Percentiles rank a stretch among this genome's conserved stretches.
These are phyloP conservation scores for Lachnellula subtilissima DNA, from an alignment of 2,329 filamentous ascomycete species.

Conservation along the genomic window DNA sequence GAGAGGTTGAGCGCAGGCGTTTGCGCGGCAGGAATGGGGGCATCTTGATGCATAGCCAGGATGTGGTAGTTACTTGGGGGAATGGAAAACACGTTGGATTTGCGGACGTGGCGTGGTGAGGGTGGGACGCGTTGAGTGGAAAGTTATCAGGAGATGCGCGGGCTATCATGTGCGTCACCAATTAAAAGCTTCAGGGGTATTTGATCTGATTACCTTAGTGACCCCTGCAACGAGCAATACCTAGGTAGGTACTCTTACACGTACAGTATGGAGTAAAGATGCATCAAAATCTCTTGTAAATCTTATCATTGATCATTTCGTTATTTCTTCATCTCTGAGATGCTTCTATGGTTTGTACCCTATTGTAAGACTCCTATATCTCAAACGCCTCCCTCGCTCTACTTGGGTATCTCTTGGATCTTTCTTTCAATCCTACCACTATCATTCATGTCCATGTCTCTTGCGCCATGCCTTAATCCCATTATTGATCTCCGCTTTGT, in stretches of 20 bases:
- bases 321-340: neutral
- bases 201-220: neutral
- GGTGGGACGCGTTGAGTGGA: slow-evolving; percentile 2
- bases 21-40: slow-evolving; percentile 66
- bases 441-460: slow-evolving; percentile 36
- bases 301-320: neutral
- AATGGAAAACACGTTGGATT: neutral
- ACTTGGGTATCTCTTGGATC: neutral
- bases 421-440: neutral
- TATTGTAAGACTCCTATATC: neutral
- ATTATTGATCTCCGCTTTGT: slow-evolving; percentile 68
- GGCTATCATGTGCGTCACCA: slow-evolving; percentile 16
- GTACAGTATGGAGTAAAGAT: too few relatives aligned
- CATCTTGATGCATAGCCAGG: slow-evolving; percentile 42
- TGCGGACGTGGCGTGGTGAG: neutral
- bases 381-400: neutral
- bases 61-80: too few relatives aligned
- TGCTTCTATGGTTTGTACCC: too few relatives aligned
- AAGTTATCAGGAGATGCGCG: neutral
- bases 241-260: neutral
- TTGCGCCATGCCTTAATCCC: slow-evolving; percentile 79
- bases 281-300: too few relatives aligned
- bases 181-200: slow-evolving; percentile 10
- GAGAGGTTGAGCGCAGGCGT: slow-evolving; percentile 49
- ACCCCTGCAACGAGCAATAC: neutral